Base-by-base conservation (phyloP, 306 rosid species). In the Gynostemma pentaphyllum region DNA sequence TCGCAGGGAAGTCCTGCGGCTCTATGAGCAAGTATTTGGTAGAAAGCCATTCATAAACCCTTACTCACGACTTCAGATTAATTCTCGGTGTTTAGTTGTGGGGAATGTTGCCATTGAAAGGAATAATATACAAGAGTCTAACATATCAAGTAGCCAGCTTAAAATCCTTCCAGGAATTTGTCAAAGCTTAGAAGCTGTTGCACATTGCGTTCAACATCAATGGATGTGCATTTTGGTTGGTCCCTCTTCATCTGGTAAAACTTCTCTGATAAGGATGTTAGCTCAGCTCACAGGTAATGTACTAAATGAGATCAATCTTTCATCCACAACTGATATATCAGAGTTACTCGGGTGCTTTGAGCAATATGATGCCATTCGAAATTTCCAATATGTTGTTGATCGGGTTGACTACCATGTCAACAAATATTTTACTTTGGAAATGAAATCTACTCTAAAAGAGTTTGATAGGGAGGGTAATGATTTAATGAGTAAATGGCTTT, bases 181-280 rank as follows among this genome's bases (percentile, higher is more conserved):
- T 45, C 88, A 83, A 54, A 80, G 81, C 76, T 81, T 92, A 74
- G 96, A 92, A 88, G 89, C 96, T 70, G 95, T 76, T 60, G 87
- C 87, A 52, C 82, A 76, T 21, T 92, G 98, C 69, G 75, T 92
- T 29, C 78, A 86, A 73, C 78, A 64, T 77, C 82, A 88, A 76
- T 92, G 98, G 98, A 70, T 92, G 80, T 92, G 96, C 72, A 84
- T 92, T 67, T 76, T 92, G 76, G 77, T 83, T 76, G 98, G 98
- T 29, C 83, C 95, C 12, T 70, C 96, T 19, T 85, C 86, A 57
- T 87, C 87, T 5, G 98, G 98, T 15, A 92, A 92, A 84, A 82
- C 96, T 34, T 88, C 96, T 60, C 74, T 85, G 82, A 71, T 86
- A 70, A 81, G 95, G 75, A 75, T 80, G 70, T 88, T 92, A 36